A percentile compares a stretch with the other conserved stretches of the same genome.
These are phyloP conservation scores for Nicotiana tomentosiformis DNA, from an alignment of 257 asterid genomes.

Conservation along the genomic window DNA sequence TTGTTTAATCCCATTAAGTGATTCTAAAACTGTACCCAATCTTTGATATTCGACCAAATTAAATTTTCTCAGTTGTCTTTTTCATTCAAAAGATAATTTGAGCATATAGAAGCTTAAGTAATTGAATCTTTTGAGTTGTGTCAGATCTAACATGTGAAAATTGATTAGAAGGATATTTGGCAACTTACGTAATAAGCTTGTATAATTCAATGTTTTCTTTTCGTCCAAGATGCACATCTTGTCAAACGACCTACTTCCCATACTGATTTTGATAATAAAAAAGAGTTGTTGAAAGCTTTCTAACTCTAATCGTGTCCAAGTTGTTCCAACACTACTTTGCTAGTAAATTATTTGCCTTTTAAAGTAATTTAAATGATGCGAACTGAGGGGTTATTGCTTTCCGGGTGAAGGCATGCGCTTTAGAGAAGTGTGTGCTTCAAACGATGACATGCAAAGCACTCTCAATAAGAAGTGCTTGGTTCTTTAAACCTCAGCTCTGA, in stretches of 20 bases:
- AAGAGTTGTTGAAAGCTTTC: neutral
- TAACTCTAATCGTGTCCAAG: neutral
- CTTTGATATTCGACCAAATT: neutral
- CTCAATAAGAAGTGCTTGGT: neutral
- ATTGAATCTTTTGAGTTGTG: neutral
- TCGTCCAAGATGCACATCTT: neutral
- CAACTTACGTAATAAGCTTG: neutral
- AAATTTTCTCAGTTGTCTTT: neutral
- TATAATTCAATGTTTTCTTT: neutral
- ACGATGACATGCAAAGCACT: neutral
- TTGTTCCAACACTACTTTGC: neutral
- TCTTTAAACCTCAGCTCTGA: neutral
- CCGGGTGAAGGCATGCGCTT: neutral
- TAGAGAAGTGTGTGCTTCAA: neutral
- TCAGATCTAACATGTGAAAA: neutral
- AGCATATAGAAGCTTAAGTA: neutral
- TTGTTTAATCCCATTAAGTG: neutral
- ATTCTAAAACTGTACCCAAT: neutral
- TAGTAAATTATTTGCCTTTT: neutral
- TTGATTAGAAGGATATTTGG: neutral
- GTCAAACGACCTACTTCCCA: neutral
- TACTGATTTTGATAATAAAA: neutral
- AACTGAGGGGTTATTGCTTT: neutral
- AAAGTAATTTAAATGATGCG: neutral
- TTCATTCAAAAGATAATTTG: neutral